Evolutionary conservation across 495 filamentous ascomycete species (phyloP), one percentile per base, ranked within the genome.

Genomic region (Pseudoneurospora amorphoporcata): DNA sequence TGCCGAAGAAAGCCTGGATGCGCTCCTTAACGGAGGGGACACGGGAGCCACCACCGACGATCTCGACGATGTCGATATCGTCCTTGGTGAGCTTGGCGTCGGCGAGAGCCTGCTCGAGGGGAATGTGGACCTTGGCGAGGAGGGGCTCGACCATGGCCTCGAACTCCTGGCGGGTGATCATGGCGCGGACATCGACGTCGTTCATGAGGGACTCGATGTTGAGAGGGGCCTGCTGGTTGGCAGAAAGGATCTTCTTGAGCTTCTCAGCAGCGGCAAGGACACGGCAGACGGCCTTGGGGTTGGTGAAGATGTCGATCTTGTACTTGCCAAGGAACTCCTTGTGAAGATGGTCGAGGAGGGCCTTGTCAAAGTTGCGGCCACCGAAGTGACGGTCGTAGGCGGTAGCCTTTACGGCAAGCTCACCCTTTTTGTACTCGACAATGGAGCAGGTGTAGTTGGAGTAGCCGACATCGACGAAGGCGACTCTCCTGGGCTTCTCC

Each of bases 181-280:
- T 90, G 61, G 91, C 85, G 29, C 88, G 89, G 32, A 97, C 96
- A 81, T 99, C 95, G 41, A 95, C 84, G 79, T 99, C 95, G 80
- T 98, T 95, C 95, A 99, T 98, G 73, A 98, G 86, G 23, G 95
- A 97, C 87, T 99, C 95, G 77, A 99, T 97, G 85, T 92, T 98
- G 78, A 99, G 76, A n/a, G 95, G 96, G 4, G 94, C 95, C 75
- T 90, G 87, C 69, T 94, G 90, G 82, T 98, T 98, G 77, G 95
- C 95, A 16, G 96, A 98, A 71, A 99, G 87, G 70, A 99, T 91
- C 89, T 98, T 98, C 93, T 99, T 99, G 79, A 97, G 81, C 88
- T 97, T 98, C 87, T 99, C 95, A 69, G 93, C 92, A 68, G 92
- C 94, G 70, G 93, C 90, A 16, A 91, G 84, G 77, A 97, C 92